phyloP scores from a whole-genome alignment of 495 filamentous ascomycete species.

The Trypethelium eluteriae region DNA sequence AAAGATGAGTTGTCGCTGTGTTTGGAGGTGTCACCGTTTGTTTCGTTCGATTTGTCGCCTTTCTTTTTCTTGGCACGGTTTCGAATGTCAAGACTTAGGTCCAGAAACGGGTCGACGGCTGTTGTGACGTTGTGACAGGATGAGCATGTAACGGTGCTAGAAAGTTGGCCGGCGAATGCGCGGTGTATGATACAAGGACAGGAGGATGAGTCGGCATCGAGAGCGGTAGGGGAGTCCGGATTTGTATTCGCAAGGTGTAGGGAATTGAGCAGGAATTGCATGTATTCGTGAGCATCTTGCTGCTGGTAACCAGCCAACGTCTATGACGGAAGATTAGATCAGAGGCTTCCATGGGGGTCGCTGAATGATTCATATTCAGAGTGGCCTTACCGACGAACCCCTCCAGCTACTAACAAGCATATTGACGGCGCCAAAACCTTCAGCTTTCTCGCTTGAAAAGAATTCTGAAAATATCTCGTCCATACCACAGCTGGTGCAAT shows the following conservation, averaged over 20 bases:
- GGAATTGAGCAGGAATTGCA: slow-evolving; percentile 83
- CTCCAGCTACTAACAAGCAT: slow-evolving; percentile 77
- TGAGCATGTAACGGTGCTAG: slow-evolving; percentile 78
- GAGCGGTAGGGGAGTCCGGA: slow-evolving; percentile 29
- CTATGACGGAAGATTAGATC: slow-evolving; percentile 38
- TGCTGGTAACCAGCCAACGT: slow-evolving; percentile 85
- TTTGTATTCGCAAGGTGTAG: slow-evolving; percentile 58
- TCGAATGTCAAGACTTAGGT: slow-evolving; percentile 74
- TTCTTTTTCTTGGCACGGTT: slow-evolving; percentile 49
- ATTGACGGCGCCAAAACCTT: slow-evolving; percentile 74
- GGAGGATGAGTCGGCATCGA: slow-evolving; percentile 48
- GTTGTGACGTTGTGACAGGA: slow-evolving; percentile 70
- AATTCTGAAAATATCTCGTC: slow-evolving; percentile 89
- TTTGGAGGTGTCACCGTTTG: slow-evolving; percentile 22
- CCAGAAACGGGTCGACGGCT: slow-evolving; percentile 75
- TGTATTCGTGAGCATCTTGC: slow-evolving; percentile 92
- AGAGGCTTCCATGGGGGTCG: neutral
- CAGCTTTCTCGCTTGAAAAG: slow-evolving; percentile 68
- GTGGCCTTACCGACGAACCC: slow-evolving; percentile 46
- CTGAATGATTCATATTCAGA: too few species aligned
- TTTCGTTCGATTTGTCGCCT: slow-evolving; percentile 34
- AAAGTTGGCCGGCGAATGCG: slow-evolving; percentile 79
- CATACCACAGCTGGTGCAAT: slow-evolving; percentile 80
- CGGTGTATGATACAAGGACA: slow-evolving; percentile 86
- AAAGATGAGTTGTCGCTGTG: slow-evolving; percentile 21